Evolutionary conservation across 2,329 filamentous ascomycete species (phyloP), one percentile per base, ranked within the genome.

Genomic region (Cladosporium oxysporum): DNA sequence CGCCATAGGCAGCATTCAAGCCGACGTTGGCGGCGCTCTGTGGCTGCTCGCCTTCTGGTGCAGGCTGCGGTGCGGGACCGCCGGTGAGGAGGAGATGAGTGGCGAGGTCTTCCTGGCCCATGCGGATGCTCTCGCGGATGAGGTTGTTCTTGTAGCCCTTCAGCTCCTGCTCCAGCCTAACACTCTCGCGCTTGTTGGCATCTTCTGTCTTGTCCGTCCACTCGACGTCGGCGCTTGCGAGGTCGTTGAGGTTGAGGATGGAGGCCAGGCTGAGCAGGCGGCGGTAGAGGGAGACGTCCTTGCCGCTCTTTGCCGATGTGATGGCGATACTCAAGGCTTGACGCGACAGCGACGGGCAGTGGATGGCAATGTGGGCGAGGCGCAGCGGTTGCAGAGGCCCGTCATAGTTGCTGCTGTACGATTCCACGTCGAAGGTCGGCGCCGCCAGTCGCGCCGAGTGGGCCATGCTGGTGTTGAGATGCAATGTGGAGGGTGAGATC

Each of bases 61-160:
- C 41, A 31, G 52, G 12, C 21, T 50, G 49, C 10, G 59, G 37
- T 14, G 69, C 66, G 2, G 73, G 75, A 0, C 75, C 89, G 64
- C 95, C 94, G 18, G 88, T 92, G 44, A 83, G 84, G 78, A 96
- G 91, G 69, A 90, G 90, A 78, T 97, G 93, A 68, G 87, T 88
- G 50, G 92, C 95, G 5, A 98, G 83, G 72, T 98, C 95, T 77
- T 97, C 93, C 73, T 97, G 91, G 53, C 92, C 94, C 88, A 98
- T 97, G 62, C 75, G 72, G 73, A 98, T 97, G 80, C 93, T 97
- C 80, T 99, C 95, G 77, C 97, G 97, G 73, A 99, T 93, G 52
- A 98, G 81, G 73, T 98, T 99, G 76, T 97, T 97, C 80, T 95
- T 97, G 79, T 98, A 98, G 1, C 90, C 90, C 77, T 93, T 93